Base-by-base conservation (phyloP, 768 basidiomycete genomes). In the Panus rudis region DNA sequence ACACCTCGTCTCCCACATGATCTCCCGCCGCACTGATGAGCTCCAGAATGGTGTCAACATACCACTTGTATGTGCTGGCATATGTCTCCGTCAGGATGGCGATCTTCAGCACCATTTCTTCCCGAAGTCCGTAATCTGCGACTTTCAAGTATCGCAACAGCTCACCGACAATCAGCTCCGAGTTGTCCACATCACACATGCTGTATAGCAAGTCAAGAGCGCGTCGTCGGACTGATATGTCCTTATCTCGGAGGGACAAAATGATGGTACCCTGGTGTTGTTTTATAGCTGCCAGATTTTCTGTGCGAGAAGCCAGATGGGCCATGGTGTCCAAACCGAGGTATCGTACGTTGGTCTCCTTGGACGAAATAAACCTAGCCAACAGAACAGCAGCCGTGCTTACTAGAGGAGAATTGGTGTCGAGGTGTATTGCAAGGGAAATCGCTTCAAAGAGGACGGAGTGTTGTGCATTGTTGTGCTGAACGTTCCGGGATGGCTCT, bases 11-110 rank as follows among this genome's bases (percentile, higher is more conserved):
- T 35, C 96, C 96, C 41, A 99, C 94, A 59, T 99, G 92, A 57
- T 99, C 96, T 42, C 96, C 96, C 10, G 96, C 96, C 30, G 92
- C 84, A 58, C 87, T 90, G 60, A 99, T 94, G 44, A 99, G 78
- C 57, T 92, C 85, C 53, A 99, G 67, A 58, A 98, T 90, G 52
- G 92, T 99, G 63, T 99, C 94, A 44, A 99, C 90, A 70, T 99
- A 98, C 93, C 93, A 94, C 66, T 93, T 92, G 65, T 94, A 96
- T 42, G 90, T 96, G 43, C 79, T 86, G 19, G 96, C 96, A 57
- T 97, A 97, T 67, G 96, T 91, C 62, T 99, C 96, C n/a, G 96
- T 98, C 47, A 97, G 71, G 49, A 98, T 93, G 31, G 96, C 96
- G 43, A 99, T 94, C 65, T 98, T 98, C 42, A 98, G 73, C 2